phyloP scores from a whole-genome alignment of 2,329 filamentous ascomycete genomes.

The Diaporthe sp. region DNA sequence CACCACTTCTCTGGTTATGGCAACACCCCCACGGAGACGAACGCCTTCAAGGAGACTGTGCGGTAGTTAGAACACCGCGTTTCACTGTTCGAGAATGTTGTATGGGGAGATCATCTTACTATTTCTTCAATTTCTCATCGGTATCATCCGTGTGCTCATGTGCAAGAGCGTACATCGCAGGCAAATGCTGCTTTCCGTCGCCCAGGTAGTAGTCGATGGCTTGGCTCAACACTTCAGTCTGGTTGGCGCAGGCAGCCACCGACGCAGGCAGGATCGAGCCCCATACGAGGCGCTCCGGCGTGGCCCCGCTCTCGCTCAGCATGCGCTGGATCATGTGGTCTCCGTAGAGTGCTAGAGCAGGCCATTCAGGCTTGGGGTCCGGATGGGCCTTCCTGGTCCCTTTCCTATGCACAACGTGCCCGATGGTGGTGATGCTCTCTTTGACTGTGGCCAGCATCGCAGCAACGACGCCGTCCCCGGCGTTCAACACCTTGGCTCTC shows the following conservation, averaged over 20 bases:
- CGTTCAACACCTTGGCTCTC: neutral
- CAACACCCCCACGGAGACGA: constrained; percentile 63
- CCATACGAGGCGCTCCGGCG: constrained; percentile 65
- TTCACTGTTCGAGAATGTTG: neutral
- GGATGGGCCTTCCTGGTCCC: neutral
- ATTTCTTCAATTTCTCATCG: constrained; percentile 54
- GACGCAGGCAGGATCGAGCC: constrained; percentile 67
- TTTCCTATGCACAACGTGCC: neutral
- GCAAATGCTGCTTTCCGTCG: constrained; percentile 58
- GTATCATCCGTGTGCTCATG: constrained; percentile 59
- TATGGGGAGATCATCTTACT: constrained; percentile 40
- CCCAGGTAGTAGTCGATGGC: constrained; percentile 69
- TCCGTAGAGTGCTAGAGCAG: constrained; percentile 66
- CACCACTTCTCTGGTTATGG: constrained; percentile 58
- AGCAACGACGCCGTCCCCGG: neutral
- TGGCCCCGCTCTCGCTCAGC: constrained; percentile 59
- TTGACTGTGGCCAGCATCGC: constrained; percentile 41
- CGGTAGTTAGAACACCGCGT: constrained; percentile 40
- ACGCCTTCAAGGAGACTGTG: constrained; percentile 65
- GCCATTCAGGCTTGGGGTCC: constrained; percentile 38
- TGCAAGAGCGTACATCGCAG: constrained; percentile 63
- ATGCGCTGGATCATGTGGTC: constrained; percentile 66
- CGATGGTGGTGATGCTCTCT: constrained; percentile 33
- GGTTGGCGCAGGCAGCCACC: constrained; percentile 66
- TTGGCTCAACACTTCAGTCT: constrained; percentile 67